Evolutionary conservation across 192 early-diverging fungal species (phyloP).

Genomic region (Funneliformis geosporum): DNA sequence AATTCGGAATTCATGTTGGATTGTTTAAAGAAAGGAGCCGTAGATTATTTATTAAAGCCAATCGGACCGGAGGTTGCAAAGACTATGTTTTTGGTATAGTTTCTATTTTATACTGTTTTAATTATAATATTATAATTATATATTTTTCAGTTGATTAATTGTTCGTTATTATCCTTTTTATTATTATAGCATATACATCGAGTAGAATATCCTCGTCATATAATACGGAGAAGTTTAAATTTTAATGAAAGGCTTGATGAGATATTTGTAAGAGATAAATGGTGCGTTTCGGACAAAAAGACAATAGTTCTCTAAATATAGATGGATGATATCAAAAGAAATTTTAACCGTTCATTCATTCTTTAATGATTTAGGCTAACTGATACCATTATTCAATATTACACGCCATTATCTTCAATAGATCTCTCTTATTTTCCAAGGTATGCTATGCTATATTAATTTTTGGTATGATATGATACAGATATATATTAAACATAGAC

Average conservation of each 20-base stretch:
- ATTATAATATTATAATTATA: neutral
- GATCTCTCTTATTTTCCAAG: conserved; percentile 31
- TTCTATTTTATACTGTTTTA: neutral
- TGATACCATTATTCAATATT: conserved; percentile 26
- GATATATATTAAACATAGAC: too few relatives aligned
- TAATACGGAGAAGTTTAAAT: conserved; percentile 37
- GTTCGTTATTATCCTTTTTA: neutral
- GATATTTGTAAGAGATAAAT: conserved; percentile 48
- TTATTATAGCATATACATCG: conserved; percentile 11
- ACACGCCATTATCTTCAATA: neutral
- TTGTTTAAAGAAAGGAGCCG: conserved; percentile 55
- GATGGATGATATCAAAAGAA: too few relatives aligned
- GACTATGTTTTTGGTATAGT: conserved; percentile 54
- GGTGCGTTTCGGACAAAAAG: conserved; percentile 28
- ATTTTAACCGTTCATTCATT: neutral
- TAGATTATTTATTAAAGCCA: conserved; percentile 58
- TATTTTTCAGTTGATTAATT: neutral
- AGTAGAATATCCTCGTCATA: conserved; percentile 36
- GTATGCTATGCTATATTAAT: too few relatives aligned
- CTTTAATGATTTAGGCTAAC: conserved; percentile 21
- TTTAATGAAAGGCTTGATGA: conserved; percentile 38
- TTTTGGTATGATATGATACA: too few relatives aligned
- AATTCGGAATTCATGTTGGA: conserved; percentile 47
- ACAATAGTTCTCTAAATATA: neutral
- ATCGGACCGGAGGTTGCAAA: conserved; percentile 49